These are phyloP conservation scores for Debaryomyces nepalensis DNA, from an alignment of 1,139 yeast genomes.

Conservation along the genomic window DNA sequence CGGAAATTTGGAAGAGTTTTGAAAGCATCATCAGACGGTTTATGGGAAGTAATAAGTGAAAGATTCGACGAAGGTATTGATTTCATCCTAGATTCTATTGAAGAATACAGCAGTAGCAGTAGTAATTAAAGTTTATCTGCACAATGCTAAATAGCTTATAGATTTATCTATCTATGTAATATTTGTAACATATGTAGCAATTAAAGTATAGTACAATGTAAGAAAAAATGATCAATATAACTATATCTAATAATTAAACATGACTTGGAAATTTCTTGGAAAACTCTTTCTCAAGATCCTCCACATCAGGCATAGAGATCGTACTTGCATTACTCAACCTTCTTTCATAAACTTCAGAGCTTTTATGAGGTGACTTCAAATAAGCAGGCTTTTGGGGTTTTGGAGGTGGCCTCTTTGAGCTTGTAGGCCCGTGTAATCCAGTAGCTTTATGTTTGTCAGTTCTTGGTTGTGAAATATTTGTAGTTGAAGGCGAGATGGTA, in stretches of 20 bases:
- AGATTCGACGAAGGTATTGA: slow-evolving; percentile 85
- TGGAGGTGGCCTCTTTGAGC: slow-evolving; percentile 57
- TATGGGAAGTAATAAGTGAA: slow-evolving; percentile 79
- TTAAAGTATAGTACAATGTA: background rate
- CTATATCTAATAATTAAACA: slow-evolving; percentile 28
- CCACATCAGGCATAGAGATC: slow-evolving; percentile 55
- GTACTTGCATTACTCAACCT: slow-evolving; percentile 46
- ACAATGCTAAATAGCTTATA: slow-evolving; percentile 1
- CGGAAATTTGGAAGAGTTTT: slow-evolving; percentile 89
- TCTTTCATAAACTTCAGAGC: slow-evolving; percentile 23
- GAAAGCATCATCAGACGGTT: slow-evolving; percentile 70
- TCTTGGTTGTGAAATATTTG: background rate
- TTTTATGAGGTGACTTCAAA: slow-evolving; percentile 43
- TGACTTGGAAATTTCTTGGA: slow-evolving; percentile 60
- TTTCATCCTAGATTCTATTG: slow-evolving; percentile 77
- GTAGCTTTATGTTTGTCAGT: background rate
- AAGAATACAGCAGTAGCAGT: slow-evolving; percentile 44
- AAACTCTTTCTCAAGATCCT: slow-evolving; percentile 58
- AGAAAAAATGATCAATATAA: background rate
- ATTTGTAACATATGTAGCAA: slow-evolving; percentile 6
- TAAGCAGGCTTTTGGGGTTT: slow-evolving; percentile 64
- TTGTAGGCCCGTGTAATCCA: background rate
- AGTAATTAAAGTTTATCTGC: slow-evolving; percentile 18
- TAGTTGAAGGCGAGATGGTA: background rate
- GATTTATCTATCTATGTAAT: slow-evolving; percentile 9